Base-by-base conservation (phyloP, 306 rosid genomes). In the Albizia julibrissin region DNA sequence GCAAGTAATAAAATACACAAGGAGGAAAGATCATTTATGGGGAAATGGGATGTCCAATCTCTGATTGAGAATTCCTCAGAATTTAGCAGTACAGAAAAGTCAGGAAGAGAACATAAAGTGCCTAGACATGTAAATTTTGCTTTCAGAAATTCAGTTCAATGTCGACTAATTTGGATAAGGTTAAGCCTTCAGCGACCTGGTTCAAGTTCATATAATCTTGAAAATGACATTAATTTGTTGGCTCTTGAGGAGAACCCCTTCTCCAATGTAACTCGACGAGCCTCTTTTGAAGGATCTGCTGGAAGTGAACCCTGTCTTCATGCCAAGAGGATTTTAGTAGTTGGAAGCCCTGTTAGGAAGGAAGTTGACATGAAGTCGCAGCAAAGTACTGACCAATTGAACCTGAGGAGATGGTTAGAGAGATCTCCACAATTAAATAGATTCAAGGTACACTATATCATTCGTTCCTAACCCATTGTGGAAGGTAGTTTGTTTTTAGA, bases 21-120 rank as follows among this genome's bases (percentile, higher is more conserved):
- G 88, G 98, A 93, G 86, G 99, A 92, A 83, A 89, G 99, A 88
- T 92, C 98, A 24, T 90, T 89, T 81, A 81, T 88, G 89, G 99
- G 99, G 87, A 96, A 96, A 86, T 96, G 99, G 99, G 99, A 96
- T 86, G 87, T 91, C 49, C 94, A 92, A 65, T 91, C 98, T 79
- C 70, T 92, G 90, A 87, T 93, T 40, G 76, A 56, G 72, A 84
- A 92, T 83, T 92, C 96, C 49, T 88, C 93, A 18, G 97, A 92
- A 72, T 85, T 88, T 75, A 93, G 77, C 80, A 97, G 97, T 67
- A 90, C 88, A 79, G 97, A 93, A 78, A 91, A 86, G 73, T 81
- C 87, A 68, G 85, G 81, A 68, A 44, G 85, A 62, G 90, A 89
- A 65, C 84, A 87, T 84, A 85, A 84, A 84, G 86, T 83, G 46